Conservation (phyloP, 345 rosid genomes). For the Corymbia maculata region DNA sequence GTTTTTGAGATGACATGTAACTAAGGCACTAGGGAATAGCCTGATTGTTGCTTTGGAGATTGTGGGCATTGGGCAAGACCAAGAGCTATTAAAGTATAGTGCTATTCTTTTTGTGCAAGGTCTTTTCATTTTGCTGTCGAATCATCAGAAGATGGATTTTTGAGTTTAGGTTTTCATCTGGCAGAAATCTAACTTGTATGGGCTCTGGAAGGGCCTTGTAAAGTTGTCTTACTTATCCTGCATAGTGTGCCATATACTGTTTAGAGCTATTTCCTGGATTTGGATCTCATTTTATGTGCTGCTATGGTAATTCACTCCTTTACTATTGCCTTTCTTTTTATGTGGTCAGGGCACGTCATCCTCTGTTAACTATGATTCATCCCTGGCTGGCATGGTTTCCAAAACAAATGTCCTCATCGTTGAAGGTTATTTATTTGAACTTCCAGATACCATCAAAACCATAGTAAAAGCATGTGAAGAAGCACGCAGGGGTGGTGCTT, state of each 20-base stretch:
- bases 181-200: background rate
- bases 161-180: background rate
- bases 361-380: constrained; percentile 57
- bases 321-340: background rate
- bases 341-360: constrained; percentile 79
- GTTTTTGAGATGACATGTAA: background rate
- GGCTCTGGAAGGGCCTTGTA: background rate
- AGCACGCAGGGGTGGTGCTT: constrained; percentile 66
- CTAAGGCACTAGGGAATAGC: background rate
- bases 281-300: background rate
- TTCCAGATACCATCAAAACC: constrained; percentile 81
- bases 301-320: background rate
- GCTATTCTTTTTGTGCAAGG: background rate
- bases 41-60: background rate
- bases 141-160: background rate
- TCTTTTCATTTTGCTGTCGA: background rate
- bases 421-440: constrained; percentile 94
- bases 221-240: background rate
- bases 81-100: background rate
- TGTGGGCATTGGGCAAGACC: background rate
- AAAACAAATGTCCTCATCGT: constrained; percentile 71
- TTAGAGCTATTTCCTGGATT: background rate
- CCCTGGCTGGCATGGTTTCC: constrained; percentile 64
- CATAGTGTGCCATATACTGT: background rate
- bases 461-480: constrained; percentile 78